These are phyloP conservation scores for Aspergillus japonicus DNA, from an alignment of 2,329 filamentous ascomycete species.

Conservation along the genomic window DNA sequence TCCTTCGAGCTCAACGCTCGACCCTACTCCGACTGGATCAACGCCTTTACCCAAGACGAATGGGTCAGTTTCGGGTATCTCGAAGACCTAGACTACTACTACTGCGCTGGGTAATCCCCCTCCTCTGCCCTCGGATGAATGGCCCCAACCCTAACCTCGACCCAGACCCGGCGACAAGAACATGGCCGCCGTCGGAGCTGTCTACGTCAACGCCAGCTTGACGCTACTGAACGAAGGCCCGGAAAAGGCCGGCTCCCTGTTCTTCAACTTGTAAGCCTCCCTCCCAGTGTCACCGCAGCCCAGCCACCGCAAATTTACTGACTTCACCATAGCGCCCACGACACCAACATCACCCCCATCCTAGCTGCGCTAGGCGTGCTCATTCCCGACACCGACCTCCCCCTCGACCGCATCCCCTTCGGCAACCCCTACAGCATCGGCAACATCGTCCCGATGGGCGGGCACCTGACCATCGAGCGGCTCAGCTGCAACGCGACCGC, in stretches of 20 bases:
- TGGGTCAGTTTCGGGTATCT: constrained; percentile 23
- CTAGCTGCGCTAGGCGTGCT: constrained; percentile 20
- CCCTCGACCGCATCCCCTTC: constrained; percentile 21
- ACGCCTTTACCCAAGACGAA: constrained; percentile 25
- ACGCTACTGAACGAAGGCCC: constrained; percentile 23
- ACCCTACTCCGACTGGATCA: constrained; percentile 22
- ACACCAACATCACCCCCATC: constrained; percentile 24
- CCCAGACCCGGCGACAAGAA: constrained; percentile 19
- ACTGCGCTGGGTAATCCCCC: constrained; percentile 20
- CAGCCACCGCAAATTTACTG: background rate
- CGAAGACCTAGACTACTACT: constrained; percentile 22
- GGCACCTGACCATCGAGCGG: constrained; percentile 23
- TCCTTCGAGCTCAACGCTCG: constrained; percentile 22
- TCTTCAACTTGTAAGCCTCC: constrained; percentile 14
- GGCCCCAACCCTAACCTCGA: too few species aligned
- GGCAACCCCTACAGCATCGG: constrained; percentile 16
- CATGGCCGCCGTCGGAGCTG: constrained; percentile 20
- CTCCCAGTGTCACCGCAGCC: too few species aligned
- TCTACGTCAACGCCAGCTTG: constrained; percentile 22
- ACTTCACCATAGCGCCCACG: constrained; percentile 11
- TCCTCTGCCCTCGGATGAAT: background rate
- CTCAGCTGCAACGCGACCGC: constrained; percentile 22
- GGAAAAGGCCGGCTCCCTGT: constrained; percentile 9
- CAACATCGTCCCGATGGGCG: constrained; percentile 22
- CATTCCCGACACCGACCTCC: constrained; percentile 19